These are phyloP conservation scores for Tardiomyces digboiensis DNA, from an alignment of 1,139 yeast species.

Conservation along the genomic window DNA sequence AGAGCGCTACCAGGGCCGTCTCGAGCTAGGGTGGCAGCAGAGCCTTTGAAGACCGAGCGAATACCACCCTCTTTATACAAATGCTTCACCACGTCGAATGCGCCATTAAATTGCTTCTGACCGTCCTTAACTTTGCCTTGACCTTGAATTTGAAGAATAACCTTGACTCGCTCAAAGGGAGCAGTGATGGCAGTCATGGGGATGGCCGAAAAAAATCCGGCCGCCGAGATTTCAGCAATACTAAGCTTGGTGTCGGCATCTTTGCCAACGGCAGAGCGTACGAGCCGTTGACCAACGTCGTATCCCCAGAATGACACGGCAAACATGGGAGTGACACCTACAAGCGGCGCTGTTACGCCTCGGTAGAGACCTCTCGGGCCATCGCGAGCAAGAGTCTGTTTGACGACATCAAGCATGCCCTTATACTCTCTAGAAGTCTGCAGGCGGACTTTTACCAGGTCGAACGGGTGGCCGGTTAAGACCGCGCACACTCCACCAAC, in stretches of 20 bases:
- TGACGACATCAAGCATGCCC: constrained; percentile 57
- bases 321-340: constrained; percentile 97
- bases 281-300: constrained; percentile 80
- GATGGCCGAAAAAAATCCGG: constrained; percentile 92
- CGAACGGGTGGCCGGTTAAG: constrained; percentile 93
- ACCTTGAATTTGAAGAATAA: constrained; percentile 77
- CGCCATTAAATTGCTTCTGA: constrained; percentile 37
- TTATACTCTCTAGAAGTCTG: constrained; percentile 58
- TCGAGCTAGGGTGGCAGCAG: constrained; percentile 85
- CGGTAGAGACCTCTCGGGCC: constrained; percentile 76
- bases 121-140: constrained; percentile 26
- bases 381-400: constrained; percentile 57
- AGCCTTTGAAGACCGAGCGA: constrained; percentile 80
- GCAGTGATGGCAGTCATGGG: constrained; percentile 96
- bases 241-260: constrained; percentile 37
- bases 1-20: constrained; percentile 99
- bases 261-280: constrained; percentile 35
- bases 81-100: constrained; percentile 51
- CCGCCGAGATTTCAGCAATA: constrained; percentile 70
- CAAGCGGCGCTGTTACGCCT: constrained; percentile 81
- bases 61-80: constrained; percentile 79
- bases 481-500: constrained; percentile 81
- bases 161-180: constrained; percentile 94
- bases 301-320: constrained; percentile 99
- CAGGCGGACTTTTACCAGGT: constrained; percentile 81